Percentiles rank a stretch among this genome's conserved stretches.
These are phyloP conservation scores for Salvia miltiorrhiza DNA, from an alignment of 257 asterid species.

Conservation along the genomic window DNA sequence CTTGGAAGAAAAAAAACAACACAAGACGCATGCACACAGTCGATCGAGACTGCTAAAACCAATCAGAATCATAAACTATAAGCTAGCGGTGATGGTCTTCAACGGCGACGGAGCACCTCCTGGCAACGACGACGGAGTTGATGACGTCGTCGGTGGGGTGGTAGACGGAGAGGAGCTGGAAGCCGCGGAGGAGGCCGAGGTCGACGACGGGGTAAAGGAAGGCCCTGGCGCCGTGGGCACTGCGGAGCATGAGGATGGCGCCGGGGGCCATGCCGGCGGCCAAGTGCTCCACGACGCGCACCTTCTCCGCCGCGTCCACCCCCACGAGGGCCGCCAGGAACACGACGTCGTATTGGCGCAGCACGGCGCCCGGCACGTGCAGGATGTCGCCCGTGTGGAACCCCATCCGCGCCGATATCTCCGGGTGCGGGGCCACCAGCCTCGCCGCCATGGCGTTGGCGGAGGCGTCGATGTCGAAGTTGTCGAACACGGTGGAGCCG, in stretches of 20 bases:
- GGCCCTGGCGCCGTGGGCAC: conserved; percentile 89
- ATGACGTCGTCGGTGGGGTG: conserved; percentile 92
- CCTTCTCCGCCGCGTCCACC: conserved; percentile 64
- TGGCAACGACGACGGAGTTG: conserved; percentile 74
- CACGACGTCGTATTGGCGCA: conserved; percentile 65
- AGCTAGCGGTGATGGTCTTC: conserved; percentile 48
- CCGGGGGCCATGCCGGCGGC: conserved; percentile 66
- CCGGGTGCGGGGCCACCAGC: conserved; percentile 52
- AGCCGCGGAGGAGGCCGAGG: conserved; percentile 57
- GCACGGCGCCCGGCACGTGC: conserved; percentile 39
- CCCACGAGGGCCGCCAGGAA: conserved; percentile 92
- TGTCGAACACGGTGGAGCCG: conserved; percentile 49
- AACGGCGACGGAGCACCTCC: conserved; percentile 39
- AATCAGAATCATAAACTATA: too few relatives aligned
- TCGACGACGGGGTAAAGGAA: conserved; percentile 84
- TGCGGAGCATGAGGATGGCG: conserved; percentile 71
- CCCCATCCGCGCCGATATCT: conserved; percentile 51
- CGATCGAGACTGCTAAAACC: neutral
- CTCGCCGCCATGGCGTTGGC: conserved; percentile 61
- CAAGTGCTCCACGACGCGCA: conserved; percentile 49
- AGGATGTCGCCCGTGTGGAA: conserved; percentile 57
- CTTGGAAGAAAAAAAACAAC: neutral
- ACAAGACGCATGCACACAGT: neutral
- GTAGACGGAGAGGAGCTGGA: conserved; percentile 65
- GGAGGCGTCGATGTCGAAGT: conserved; percentile 58